Evolutionary conservation across 768 basidiomycete species (phyloP).

Genomic region (Infundibulicybe gibba): DNA sequence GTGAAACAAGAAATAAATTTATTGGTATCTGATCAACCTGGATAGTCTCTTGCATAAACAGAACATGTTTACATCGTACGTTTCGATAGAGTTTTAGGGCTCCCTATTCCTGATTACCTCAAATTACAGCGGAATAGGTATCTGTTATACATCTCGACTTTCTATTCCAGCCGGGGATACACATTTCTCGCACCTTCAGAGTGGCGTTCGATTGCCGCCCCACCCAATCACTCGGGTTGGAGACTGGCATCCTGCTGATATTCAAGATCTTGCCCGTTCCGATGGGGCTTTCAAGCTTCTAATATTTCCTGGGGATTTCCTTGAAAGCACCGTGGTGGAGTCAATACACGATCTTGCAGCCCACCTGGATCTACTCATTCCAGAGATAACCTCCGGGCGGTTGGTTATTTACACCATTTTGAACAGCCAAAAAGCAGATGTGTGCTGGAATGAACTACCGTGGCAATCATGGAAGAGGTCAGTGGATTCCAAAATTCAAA

Average conservation of each 20-base stretch:
- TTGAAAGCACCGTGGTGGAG: background rate
- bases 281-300: conserved; percentile 11
- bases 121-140: background rate
- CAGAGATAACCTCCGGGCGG: background rate
- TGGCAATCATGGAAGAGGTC: background rate
- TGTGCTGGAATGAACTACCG: background rate
- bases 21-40: background rate
- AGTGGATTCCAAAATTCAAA: background rate
- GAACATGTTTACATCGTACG: background rate
- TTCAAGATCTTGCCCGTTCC: conserved; percentile 10
- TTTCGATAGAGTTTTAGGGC: background rate
- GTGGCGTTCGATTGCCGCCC: conserved; percentile 6
- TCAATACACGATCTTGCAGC: background rate
- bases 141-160: background rate
- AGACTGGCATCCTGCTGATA: conserved; percentile 10
- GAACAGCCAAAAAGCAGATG: background rate
- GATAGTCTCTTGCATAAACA: background rate
- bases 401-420: background rate
- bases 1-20: background rate
- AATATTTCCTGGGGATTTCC: conserved; percentile 9
- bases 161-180: conserved; percentile 8
- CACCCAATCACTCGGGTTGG: conserved; percentile 3
- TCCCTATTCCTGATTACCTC: background rate
- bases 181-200: conserved; percentile 6
- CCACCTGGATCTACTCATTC: background rate